Conservation (phyloP, 306 rosid genomes). For the Mimosa bimucronata region DNA sequence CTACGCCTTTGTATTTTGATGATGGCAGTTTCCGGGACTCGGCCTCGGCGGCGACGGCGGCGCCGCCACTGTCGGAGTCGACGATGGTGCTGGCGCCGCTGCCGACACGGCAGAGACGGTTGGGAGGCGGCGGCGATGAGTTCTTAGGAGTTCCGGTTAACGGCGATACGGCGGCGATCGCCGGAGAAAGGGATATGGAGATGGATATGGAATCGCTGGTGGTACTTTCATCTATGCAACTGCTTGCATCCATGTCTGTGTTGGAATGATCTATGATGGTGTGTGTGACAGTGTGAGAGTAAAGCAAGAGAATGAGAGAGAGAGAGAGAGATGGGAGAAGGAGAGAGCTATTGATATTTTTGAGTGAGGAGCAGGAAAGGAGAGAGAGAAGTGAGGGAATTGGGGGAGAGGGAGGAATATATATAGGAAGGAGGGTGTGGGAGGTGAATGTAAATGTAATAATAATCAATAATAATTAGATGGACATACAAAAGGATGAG, state of each 20-base stretch:
- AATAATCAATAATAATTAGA: neutral
- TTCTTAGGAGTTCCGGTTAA: neutral
- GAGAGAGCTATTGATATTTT: neutral
- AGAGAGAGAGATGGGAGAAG: neutral
- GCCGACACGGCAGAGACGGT: constrained; percentile 63
- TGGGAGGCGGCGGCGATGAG: constrained; percentile 42
- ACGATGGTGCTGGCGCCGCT: constrained; percentile 72
- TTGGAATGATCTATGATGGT: neutral
- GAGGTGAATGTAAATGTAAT: neutral
- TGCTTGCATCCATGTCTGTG: constrained; percentile 60
- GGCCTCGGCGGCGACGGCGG: constrained; percentile 55
- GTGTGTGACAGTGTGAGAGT: neutral
- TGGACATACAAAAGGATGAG: too few relatives aligned
- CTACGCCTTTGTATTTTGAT: constrained; percentile 88
- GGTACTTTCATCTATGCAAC: constrained; percentile 70
- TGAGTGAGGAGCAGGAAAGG: constrained; percentile 17
- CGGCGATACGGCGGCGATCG: neutral
- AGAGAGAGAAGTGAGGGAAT: constrained; percentile 39
- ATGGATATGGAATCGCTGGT: constrained; percentile 62
- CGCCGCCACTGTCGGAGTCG: constrained; percentile 55
- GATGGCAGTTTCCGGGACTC: constrained; percentile 90
- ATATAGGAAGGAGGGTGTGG: constrained; percentile 41
- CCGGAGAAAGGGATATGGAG: constrained; percentile 53
- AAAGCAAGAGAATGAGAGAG: neutral
- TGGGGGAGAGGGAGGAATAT: constrained; percentile 51